phyloP scores from a whole-genome alignment of 768 basidiomycete genomes.

The Sporobolomyces roseus region DNA sequence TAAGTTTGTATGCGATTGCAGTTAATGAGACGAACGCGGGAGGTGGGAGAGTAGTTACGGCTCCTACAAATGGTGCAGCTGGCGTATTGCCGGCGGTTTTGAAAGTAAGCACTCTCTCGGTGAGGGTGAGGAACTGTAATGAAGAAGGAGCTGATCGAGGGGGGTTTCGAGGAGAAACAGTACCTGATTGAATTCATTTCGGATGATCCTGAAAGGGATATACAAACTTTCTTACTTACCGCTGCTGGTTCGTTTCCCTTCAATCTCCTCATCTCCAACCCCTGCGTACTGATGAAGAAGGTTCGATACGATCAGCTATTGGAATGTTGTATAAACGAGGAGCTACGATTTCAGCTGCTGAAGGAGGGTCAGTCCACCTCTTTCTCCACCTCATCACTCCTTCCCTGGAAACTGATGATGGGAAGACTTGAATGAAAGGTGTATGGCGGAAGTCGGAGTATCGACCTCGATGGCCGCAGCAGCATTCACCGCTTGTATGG shows the following conservation, averaged over 20 bases:
- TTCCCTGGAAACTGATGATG: neutral
- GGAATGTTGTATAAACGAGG: slow-evolving; percentile 97
- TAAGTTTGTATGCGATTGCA: slow-evolving; percentile 77
- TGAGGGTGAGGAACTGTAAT: too few species aligned
- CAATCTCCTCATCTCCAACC: neutral
- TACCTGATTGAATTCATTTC: slow-evolving; percentile 65
- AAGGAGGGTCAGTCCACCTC: slow-evolving; percentile 61
- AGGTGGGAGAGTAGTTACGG: slow-evolving; percentile 90
- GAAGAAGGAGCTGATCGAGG: neutral
- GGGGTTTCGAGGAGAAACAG: neutral
- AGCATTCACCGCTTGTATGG: slow-evolving; percentile 91
- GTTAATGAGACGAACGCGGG: slow-evolving; percentile 92
- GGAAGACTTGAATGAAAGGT: too few species aligned
- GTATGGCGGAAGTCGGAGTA: slow-evolving; percentile 95
- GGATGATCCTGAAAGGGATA: slow-evolving; percentile 81
- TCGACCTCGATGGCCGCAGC: slow-evolving; percentile 95
- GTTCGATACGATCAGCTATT: slow-evolving; percentile 55
- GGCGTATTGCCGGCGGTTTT: slow-evolving; percentile 78
- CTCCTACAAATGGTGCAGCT: slow-evolving; percentile 64
- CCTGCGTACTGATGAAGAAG: too few species aligned
- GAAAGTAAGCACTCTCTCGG: slow-evolving; percentile 59
- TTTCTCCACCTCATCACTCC: neutral
- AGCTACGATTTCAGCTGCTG: slow-evolving; percentile 93
- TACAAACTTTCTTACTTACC: slow-evolving; percentile 84
- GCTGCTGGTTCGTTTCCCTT: too few species aligned